phyloP scores from a whole-genome alignment of 805 yeast species.

The Nakazawaea ishiwadae region DNA sequence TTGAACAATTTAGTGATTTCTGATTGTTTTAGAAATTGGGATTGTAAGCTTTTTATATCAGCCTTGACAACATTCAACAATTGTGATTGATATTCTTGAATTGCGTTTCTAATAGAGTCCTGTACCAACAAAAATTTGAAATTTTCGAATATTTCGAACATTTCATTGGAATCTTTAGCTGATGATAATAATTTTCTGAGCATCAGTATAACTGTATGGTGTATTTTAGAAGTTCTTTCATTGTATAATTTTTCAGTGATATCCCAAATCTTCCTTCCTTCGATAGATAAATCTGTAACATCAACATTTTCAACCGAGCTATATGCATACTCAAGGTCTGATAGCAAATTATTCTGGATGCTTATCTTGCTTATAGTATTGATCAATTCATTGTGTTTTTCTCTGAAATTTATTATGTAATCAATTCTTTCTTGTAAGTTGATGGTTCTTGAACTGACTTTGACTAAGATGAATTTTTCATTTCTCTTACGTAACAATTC shows the following conservation, averaged over 20 bases:
- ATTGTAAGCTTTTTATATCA: constrained; percentile 41
- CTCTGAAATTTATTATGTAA: constrained; percentile 41
- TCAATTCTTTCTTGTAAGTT: constrained; percentile 38
- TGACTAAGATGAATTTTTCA: constrained; percentile 64
- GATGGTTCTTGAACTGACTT: constrained; percentile 43
- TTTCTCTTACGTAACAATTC: constrained; percentile 71
- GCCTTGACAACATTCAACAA: constrained; percentile 42
- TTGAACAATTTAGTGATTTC: constrained; percentile 29
- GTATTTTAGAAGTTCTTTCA: constrained; percentile 38
- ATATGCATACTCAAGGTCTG: constrained; percentile 37
- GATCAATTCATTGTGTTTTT: constrained; percentile 46
- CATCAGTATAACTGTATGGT: constrained; percentile 35
- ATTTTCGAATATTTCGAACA: constrained; percentile 46
- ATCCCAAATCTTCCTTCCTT: constrained; percentile 37
- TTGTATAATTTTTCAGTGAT: constrained; percentile 36
- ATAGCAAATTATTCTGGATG: constrained; percentile 1
- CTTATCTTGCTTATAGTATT: constrained; percentile 24
- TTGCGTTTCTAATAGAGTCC: constrained; percentile 51
- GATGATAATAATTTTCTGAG: constrained; percentile 33
- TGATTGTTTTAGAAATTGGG: constrained; percentile 30
- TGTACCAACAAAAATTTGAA: constrained; percentile 45
- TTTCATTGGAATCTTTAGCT: constrained; percentile 39
- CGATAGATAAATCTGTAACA: constrained; percentile 31
- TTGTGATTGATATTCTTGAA: constrained; percentile 54
- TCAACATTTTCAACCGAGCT: constrained; percentile 32